Base-by-base conservation (phyloP, 495 filamentous ascomycete genomes). In the Tetracladium setigerum region DNA sequence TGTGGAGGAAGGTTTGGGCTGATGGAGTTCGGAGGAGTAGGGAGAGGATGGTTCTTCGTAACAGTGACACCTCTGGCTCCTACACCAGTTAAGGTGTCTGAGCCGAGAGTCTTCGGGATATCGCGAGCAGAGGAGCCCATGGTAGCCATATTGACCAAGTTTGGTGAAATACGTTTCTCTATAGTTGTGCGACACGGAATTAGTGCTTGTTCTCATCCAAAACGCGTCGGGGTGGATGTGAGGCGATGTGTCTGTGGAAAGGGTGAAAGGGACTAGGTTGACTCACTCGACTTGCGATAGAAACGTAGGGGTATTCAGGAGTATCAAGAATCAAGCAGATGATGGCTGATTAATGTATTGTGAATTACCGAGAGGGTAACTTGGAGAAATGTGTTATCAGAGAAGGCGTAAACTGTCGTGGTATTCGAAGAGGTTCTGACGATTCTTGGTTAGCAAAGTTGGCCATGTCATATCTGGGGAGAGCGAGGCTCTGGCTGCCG, bases 1-100 rank as follows among this genome's bases (percentile, higher is more conserved):
- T 90, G 88, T 38, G 92, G 86, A 55, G 86, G 82, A 42, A 96
- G 78, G 44, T 79, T 82, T 27, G 91, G 92, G 32, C 91, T 96
- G 63, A 96, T 90, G 61, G 92, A 96, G 69, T 94, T 94, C 44
- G 91, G 91, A 58, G 91, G 91, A 67, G 91, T 97, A 41, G 84
- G 90, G 56, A 96, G 81, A 60, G 52, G 74, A 68, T 66, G 75
- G 72, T 54, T 69, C 71, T 71, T 64, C 49, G 60, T 41, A 16
- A 41, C 46, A 54, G 57, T 53, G 49, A 60, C 57, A 44, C 57
- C 57, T 46, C 47, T 54, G 50, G 57, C 57, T 42, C 35, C 57
- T 57, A 57, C 54, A 54, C 41, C 57, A 60, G 54, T 41, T 34
- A 60, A 60, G 57, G 44, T 54, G 57, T 60, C 57, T 59, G 45